Evolutionary conservation across 768 basidiomycete genomes (phyloP).

Genomic region (Mycena polygramma): DNA sequence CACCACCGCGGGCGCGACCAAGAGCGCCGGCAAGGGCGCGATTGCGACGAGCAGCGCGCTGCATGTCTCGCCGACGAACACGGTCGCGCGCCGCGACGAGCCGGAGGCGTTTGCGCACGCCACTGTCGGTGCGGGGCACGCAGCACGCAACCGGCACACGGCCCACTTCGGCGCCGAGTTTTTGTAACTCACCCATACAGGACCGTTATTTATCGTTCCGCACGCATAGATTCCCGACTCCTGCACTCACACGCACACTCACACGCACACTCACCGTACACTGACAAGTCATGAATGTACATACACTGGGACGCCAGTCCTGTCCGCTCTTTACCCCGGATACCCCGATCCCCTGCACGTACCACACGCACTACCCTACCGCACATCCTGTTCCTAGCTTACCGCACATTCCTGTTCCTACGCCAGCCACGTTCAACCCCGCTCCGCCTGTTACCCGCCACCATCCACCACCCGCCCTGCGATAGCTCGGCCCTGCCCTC

Average conservation of each 20-base stretch:
- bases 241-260: not conserved
- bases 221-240: constrained; percentile 10
- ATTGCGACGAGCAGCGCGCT: constrained; percentile 43
- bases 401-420: not conserved
- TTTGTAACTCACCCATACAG: not conserved
- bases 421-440: not conserved
- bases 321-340: constrained; percentile 38
- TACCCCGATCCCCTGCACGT: constrained; percentile 19
- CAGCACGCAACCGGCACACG: constrained; percentile 25
- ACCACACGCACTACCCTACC: not conserved
- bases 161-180: constrained; percentile 13
- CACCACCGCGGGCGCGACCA: constrained; percentile 34
- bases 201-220: constrained; percentile 13
- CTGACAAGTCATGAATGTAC: not conserved
- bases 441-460: not conserved
- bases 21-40: constrained; percentile 33
- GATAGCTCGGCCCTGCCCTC: not conserved
- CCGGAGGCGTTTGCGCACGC: not conserved
- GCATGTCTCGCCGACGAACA: constrained; percentile 74
- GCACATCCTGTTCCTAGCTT: no score
- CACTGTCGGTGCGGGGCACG: constrained; percentile 19
- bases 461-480: not conserved
- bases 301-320: constrained; percentile 21
- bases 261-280: not conserved
- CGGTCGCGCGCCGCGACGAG: constrained; percentile 52